Conservation (phyloP, 768 basidiomycete species). For the Termitomyces sp. region DNA sequence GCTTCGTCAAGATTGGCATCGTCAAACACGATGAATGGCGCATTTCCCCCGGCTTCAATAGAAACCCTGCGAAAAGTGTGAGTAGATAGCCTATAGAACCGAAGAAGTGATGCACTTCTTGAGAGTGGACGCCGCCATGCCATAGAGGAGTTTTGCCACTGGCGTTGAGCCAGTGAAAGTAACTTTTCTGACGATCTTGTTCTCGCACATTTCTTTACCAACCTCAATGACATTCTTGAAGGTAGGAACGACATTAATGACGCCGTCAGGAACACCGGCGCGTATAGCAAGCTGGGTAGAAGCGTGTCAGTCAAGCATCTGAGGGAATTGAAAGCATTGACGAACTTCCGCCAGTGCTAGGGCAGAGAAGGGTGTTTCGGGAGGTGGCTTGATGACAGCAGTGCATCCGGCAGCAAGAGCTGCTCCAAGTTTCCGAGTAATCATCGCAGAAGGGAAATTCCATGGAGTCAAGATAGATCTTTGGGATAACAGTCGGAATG, state of each 20-base stretch:
- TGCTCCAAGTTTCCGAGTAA: slow-evolving; percentile 84
- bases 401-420: slow-evolving; percentile 97
- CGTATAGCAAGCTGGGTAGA: slow-evolving; percentile 65
- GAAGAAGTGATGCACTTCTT: slow-evolving; percentile 63
- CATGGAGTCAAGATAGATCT: slow-evolving; percentile 83
- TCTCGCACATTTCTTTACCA: slow-evolving; percentile 93
- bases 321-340: background rate
- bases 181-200: slow-evolving; percentile 80
- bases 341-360: slow-evolving; percentile 87
- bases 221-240: slow-evolving; percentile 82
- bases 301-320: background rate
- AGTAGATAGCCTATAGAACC: background rate
- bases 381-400: slow-evolving; percentile 89
- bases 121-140: slow-evolving; percentile 70
- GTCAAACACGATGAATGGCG: slow-evolving; percentile 96
- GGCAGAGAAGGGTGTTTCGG: slow-evolving; percentile 92
- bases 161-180: slow-evolving; percentile 88
- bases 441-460: slow-evolving; percentile 97
- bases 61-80: slow-evolving; percentile 45
- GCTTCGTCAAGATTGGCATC: slow-evolving; percentile 94
- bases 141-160: slow-evolving; percentile 75
- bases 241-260: slow-evolving; percentile 92
- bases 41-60: slow-evolving; percentile 90
- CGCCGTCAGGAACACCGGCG: slow-evolving; percentile 94
- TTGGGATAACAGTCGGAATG: slow-evolving; percentile 9